Evolutionary conservation across 192 early-diverging fungal species (phyloP).

Genomic region (Obelidium mucronatum): DNA sequence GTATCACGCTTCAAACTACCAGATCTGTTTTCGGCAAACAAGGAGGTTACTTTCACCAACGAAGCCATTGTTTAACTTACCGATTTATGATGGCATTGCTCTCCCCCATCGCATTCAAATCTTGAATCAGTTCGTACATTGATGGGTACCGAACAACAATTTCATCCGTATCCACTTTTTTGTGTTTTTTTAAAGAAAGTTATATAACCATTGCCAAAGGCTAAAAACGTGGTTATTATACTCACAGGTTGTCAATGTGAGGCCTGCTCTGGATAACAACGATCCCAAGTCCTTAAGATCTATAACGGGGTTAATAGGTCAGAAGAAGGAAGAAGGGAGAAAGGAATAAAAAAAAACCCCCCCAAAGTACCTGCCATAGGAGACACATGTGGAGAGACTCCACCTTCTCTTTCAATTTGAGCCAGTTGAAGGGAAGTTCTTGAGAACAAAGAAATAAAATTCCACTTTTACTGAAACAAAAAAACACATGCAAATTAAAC

Average conservation of each 20-base stretch:
- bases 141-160: slow-evolving; percentile 91
- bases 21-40: slow-evolving; percentile 32
- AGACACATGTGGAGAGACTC: slow-evolving; percentile 86
- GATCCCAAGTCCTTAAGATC: slow-evolving; percentile 80
- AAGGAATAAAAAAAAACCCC: slow-evolving; percentile 16
- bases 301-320: background rate
- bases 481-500: no score
- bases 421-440: slow-evolving; percentile 91
- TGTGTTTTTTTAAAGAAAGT: background rate
- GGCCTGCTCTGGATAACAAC: slow-evolving; percentile 82
- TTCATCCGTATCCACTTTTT: slow-evolving; percentile 85
- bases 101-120: slow-evolving; percentile 94
- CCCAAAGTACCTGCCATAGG: slow-evolving; percentile 92
- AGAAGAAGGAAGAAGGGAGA: background rate
- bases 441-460: no score
- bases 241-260: slow-evolving; percentile 80
- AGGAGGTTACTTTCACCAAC: background rate
- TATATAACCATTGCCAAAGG: background rate
- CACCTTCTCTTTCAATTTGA: slow-evolving; percentile 89
- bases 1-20: slow-evolving; percentile 73
- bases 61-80: slow-evolving; percentile 39
- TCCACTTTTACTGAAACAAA: background rate
- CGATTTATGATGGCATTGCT: slow-evolving; percentile 83
- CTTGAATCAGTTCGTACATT: slow-evolving; percentile 88
- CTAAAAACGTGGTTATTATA: no score